Conservation (phyloP, 768 basidiomycete species). For the Pleurotus giganteus region DNA sequence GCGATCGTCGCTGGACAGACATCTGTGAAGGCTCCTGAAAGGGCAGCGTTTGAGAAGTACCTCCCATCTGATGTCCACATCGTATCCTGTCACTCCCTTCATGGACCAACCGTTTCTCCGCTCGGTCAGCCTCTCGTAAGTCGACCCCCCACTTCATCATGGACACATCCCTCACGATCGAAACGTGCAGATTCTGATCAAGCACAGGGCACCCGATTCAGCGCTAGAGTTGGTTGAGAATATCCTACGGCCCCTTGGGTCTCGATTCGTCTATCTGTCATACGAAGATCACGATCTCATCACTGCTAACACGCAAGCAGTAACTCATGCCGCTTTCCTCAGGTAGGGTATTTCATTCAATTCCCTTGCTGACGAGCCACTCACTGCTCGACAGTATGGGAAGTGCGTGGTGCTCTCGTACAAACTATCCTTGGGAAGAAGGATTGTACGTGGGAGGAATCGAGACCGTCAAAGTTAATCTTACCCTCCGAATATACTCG, state of each 20-base stretch:
- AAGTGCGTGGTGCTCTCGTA: conserved; percentile 83
- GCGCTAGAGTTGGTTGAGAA: conserved; percentile 76
- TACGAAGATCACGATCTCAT: conserved; percentile 96
- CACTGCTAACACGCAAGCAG: conserved; percentile 98
- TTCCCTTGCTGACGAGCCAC: not conserved
- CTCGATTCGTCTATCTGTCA: conserved; percentile 88
- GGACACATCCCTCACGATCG: not conserved
- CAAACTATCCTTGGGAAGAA: conserved; percentile 92
- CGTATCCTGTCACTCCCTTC: conserved; percentile 91
- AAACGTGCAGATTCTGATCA: conserved; percentile 74
- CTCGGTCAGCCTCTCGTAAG: conserved; percentile 85
- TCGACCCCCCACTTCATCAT: not conserved
- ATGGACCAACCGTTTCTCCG: conserved; percentile 88
- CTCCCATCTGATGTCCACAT: conserved; percentile 87
- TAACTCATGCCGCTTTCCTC: conserved; percentile 96
- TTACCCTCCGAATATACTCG: conserved; percentile 92
- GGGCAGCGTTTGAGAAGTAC: conserved; percentile 81
- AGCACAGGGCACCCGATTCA: conserved; percentile 76
- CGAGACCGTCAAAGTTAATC: conserved; percentile 97
- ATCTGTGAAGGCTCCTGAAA: conserved; percentile 94
- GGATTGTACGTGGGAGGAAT: conserved; percentile 95
- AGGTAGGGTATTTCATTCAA: conserved; percentile 47
- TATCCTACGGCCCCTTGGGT: conserved; percentile 76
- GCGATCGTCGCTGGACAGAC: conserved; percentile 96
- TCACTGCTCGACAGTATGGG: conserved; percentile 73